Percentiles rank a stretch among this genome's conserved stretches.
Conservation (phyloP, 2,329 filamentous ascomycete species). For the Parastagonospora nodorum region DNA sequence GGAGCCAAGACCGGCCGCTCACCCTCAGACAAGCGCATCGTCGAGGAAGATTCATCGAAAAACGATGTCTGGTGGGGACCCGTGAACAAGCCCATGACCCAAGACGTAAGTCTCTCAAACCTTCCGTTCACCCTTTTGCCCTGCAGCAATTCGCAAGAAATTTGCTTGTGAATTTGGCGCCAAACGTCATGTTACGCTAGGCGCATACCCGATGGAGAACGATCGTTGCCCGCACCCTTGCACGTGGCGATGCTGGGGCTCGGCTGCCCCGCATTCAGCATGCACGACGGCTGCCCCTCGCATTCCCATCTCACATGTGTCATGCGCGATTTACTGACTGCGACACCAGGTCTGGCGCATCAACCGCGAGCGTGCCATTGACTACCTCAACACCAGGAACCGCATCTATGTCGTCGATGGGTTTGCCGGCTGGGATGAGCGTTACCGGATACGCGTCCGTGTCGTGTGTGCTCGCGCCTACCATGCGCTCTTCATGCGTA, state of each 20-base stretch:
- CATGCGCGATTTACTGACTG: conserved; percentile 9
- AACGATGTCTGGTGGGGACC: conserved; percentile 98
- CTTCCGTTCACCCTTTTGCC: conserved; percentile 14
- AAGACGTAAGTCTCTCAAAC: conserved; percentile 72
- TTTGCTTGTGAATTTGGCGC: conserved; percentile 34
- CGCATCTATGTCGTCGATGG: conserved; percentile 99
- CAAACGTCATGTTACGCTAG: conserved; percentile 43
- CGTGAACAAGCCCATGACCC: conserved; percentile 98
- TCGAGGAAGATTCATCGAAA: conserved; percentile 87
- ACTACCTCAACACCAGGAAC: conserved; percentile 98
- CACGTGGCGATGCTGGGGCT: conserved; percentile 34
- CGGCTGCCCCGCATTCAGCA: conserved; percentile 42
- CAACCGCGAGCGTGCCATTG: conserved; percentile 97
- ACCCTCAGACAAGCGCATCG: conserved; percentile 95
- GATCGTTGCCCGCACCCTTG: conserved; percentile 30
- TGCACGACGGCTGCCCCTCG: conserved; percentile 22
- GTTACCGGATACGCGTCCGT: conserved; percentile 95
- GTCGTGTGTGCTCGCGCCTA: conserved; percentile 99
- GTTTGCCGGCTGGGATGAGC: conserved; percentile 97
- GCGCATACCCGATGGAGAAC: conserved; percentile 36
- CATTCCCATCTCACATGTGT: conserved; percentile 19
- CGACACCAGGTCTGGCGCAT: conserved; percentile 89
- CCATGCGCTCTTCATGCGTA: conserved; percentile 99
- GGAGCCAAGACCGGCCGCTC: conserved; percentile 98
- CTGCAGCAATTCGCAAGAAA: conserved; percentile 13